Base-by-base conservation (phyloP, 2,329 filamentous ascomycete species). In the Colletotrichum plurivorum region DNA sequence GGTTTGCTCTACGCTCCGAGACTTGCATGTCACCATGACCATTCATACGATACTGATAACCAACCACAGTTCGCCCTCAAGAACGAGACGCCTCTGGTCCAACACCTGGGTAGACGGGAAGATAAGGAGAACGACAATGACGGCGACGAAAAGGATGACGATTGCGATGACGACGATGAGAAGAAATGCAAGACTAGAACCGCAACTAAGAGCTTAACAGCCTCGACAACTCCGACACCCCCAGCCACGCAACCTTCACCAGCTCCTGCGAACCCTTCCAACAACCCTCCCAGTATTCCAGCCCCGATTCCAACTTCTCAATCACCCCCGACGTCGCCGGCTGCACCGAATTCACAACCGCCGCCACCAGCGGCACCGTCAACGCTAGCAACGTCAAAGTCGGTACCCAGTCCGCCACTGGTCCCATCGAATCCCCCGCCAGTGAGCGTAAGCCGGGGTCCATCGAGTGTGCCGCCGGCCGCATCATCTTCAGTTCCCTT, bases 81-180 rank as follows among this genome's bases (percentile, higher is more conserved):
- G 16, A n/a, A 43, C 6, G 41, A 59, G 10, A 13, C 8, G n/a
- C 25, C 43, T 16, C 1, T 12, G n/a, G 20, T 3, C 7, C 3
- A n/a, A 8, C 27, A 18, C 5, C 43, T 49, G n/a, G n/a, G 22
- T 15, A 12, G 20, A 31, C 52, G 61, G 1, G 13, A 64, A 41
- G 20, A 39, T 13, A 27, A 41, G 4, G 48, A 61, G 13, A 13
- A 31, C 15, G 20, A 45, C 20, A 31, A 45, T 7, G 61, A 63
- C 7, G 31, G 31, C 4, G 53, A 52, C 10, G 53, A 64, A 16
- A 36, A 58, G 5, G 54, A 64, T 2, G 22, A 64, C n/a, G 62
- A 64, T 4, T 59, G 62, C 4, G 62, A 64, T 13, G 54, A 53
- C 2, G 54, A 59, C 1, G 54, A 64, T 7, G 62, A 64, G 46